Conservation (phyloP, 345 rosid species). For the Heritiera fomes region DNA sequence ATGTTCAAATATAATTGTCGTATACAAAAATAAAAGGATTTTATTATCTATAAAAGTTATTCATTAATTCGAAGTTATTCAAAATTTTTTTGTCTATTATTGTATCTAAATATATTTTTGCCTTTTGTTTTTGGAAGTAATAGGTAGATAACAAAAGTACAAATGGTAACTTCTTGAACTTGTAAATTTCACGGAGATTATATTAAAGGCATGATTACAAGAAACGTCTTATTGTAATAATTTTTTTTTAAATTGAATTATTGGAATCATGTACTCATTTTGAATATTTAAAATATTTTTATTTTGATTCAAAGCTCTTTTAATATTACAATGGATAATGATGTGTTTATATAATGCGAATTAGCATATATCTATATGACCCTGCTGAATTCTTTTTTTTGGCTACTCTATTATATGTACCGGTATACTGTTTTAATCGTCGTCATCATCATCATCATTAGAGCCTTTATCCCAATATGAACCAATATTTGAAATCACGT, state of each 20-base stretch:
- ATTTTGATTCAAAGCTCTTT: neutral
- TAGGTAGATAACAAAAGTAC: neutral
- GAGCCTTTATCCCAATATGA: too few relatives aligned
- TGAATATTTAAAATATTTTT: neutral
- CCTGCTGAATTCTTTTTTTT: neutral
- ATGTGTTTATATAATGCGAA: neutral
- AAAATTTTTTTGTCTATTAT: neutral
- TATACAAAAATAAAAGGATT: neutral
- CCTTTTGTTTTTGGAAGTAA: neutral
- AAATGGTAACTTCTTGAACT: neutral
- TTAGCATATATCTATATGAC: neutral
- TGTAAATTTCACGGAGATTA: neutral
- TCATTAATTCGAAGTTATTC: neutral
- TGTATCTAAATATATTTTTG: neutral
- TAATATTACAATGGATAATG: neutral
- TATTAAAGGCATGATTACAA: neutral
- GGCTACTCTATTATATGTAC: neutral
- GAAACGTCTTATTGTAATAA: neutral
- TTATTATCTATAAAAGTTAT: neutral
- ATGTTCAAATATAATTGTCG: neutral
- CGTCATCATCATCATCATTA: too few relatives aligned
- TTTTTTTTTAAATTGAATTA: neutral
- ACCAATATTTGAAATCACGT: too few relatives aligned
- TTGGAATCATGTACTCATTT: neutral
- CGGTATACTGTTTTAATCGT: neutral